Base-by-base conservation (phyloP, 108 stramenopile genomes). In the Nannochloropsis salina region DNA sequence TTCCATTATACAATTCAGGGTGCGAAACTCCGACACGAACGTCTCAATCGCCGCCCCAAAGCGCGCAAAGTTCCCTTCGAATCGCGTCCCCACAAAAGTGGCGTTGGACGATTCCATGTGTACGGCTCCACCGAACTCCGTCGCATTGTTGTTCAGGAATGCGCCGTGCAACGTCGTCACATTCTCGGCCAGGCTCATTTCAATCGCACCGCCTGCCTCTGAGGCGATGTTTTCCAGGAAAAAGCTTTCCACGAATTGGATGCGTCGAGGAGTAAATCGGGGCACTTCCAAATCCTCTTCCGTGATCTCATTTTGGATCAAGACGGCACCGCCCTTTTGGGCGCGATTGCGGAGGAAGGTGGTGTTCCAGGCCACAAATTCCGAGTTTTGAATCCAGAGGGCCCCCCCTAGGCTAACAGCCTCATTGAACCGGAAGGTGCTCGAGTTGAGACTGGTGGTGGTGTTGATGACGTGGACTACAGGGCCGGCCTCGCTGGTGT, bases 111-210 rank as follows among this genome's bases (percentile, higher is more conserved):
- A 74, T 2, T 74, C 61, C 61, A 74, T 74, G 6, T 74, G 61
- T 6, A 74, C 61, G 4, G 61, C 61, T 6, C 61, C 61, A 1
- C 61, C 61, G 8, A 74, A 74, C 61, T 74, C 61, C 61, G 61
- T 74, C 61, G 61, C 61, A n/a, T 74, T 74, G 61, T 74, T 74
- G 20, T n/a, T 15, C 15, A 74, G 15, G 6, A 74, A 74, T n/a
- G 61, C 61, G 20, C 61, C 61, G n/a, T n/a, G 15, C 15, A 74
- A n/a, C n/a, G 61, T 74, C 15, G 20, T 74, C 5, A 74, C 61
- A n/a, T 74, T 74, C 61, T 74, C 61, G n/a, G 61, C 61, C 20
- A 74, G 61, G 8, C 61, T 74, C 61, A 74, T 74, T 74, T 74
- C 61, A 0, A 74, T 74, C 61, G 61, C 61, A 74, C 61, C 61